These are phyloP conservation scores for Ogataea ganodermae DNA, from an alignment of 805 yeast species.

Conservation along the genomic window DNA sequence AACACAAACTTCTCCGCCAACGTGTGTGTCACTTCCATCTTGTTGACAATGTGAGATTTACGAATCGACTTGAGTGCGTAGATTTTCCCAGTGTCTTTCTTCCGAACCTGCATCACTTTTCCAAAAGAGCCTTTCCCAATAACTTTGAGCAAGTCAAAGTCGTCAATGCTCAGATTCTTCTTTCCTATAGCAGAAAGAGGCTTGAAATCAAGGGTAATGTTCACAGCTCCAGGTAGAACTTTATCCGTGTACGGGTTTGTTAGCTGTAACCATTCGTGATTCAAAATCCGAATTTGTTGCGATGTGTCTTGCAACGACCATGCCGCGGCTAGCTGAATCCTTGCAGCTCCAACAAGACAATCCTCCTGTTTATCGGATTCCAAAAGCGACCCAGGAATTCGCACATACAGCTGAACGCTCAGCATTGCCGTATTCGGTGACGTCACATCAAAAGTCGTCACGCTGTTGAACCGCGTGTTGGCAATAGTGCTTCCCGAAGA, in stretches of 20 bases:
- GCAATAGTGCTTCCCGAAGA: slow-evolving; percentile 82
- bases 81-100: slow-evolving; percentile 91
- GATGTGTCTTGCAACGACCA: slow-evolving; percentile 27
- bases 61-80: slow-evolving; percentile 94
- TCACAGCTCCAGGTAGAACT: slow-evolving; percentile 40
- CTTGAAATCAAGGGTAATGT: slow-evolving; percentile 39
- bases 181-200: slow-evolving; percentile 40
- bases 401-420: slow-evolving; percentile 74
- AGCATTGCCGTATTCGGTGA: slow-evolving; percentile 47
- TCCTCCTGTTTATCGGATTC: slow-evolving; percentile 51
- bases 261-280: slow-evolving; percentile 57
- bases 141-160: slow-evolving; percentile 89
- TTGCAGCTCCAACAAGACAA: slow-evolving; percentile 72
- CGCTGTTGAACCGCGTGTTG: slow-evolving; percentile 82
- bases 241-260: slow-evolving; percentile 37
- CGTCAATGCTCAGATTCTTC: slow-evolving; percentile 80
- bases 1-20: slow-evolving; percentile 94
- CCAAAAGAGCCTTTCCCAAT: slow-evolving; percentile 99
- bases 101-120: slow-evolving; percentile 97
- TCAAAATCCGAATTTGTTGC: slow-evolving; percentile 56
- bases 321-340: slow-evolving; percentile 48
- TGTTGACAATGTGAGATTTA: slow-evolving; percentile 90
- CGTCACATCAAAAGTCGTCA: slow-evolving; percentile 87
- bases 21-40: slow-evolving; percentile 95
- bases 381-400: slow-evolving; percentile 67